A percentile compares a stretch with the other conserved stretches of the same genome.
Evolutionary conservation across 768 basidiomycete genomes (phyloP).

Genomic region (Trametes villosa): DNA sequence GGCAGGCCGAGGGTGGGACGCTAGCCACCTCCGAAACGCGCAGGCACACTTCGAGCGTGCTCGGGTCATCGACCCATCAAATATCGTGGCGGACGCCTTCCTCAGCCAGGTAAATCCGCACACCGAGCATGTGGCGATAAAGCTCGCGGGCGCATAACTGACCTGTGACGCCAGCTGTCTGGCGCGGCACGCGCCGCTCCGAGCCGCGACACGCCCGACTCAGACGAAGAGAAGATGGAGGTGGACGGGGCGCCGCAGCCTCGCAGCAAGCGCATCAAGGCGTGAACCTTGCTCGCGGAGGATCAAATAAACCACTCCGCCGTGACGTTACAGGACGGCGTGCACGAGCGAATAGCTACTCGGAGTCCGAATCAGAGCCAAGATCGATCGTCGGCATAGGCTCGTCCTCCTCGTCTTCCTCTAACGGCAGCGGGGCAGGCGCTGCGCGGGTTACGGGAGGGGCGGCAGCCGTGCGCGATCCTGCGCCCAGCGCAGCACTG

Average conservation of each 20-base stretch:
- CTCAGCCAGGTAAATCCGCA: conserved; percentile 50
- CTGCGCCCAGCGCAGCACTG: conserved; percentile 1
- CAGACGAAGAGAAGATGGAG: conserved; percentile 43
- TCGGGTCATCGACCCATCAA: conserved; percentile 59
- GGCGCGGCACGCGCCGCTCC: conserved; percentile 15
- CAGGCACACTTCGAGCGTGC: conserved; percentile 70
- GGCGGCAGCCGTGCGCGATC: not conserved
- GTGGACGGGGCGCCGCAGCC: conserved; percentile 31
- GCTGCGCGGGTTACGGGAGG: not conserved
- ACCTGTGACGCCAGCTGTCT: conserved; percentile 18
- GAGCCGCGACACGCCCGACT: conserved; percentile 31
- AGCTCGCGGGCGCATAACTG: not conserved
- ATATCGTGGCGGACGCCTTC: conserved; percentile 55
- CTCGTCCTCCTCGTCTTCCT: conserved; percentile 68
- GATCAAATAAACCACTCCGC: not conserved
- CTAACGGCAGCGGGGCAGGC: conserved; percentile 25
- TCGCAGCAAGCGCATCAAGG: conserved; percentile 45
- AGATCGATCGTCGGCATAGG: conserved; percentile 79
- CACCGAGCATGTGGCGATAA: conserved; percentile 14
- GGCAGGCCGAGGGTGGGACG: conserved; percentile 34
- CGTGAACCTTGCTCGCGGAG: conserved; percentile 2
- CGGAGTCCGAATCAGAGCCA: conserved; percentile 77
- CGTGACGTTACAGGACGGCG: not conserved
- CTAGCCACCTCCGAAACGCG: conserved; percentile 52
- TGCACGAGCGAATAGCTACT: conserved; percentile 21